Evolutionary conservation across 768 basidiomycete species (phyloP).

Genomic region (Lactarius hatsudake): DNA sequence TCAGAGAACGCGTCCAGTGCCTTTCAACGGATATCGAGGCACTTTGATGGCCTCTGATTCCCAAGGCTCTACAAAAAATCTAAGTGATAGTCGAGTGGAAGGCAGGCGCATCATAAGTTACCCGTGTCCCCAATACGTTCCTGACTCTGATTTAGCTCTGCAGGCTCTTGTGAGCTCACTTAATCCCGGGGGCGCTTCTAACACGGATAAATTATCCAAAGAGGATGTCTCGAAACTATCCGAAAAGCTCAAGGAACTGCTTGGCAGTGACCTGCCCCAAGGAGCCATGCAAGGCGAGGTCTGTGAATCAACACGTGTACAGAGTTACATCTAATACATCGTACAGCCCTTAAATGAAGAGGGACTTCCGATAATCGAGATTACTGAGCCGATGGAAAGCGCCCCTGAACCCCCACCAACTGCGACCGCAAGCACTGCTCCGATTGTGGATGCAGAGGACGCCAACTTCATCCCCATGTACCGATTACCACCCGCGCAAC

Average conservation of each 20-base stretch:
- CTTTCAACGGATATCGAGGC: not conserved
- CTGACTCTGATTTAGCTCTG: slow-evolving; percentile 34
- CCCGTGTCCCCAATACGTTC: not conserved
- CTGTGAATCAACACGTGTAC: slow-evolving; percentile 33
- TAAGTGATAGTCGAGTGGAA: slow-evolving; percentile 19
- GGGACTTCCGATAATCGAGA: slow-evolving; percentile 75
- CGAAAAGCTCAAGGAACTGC: slow-evolving; percentile 56
- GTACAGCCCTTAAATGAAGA: slow-evolving; percentile 69
- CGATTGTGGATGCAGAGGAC: slow-evolving; percentile 37
- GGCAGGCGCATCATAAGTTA: slow-evolving; percentile 1
- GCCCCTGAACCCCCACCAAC: slow-evolving; percentile 29
- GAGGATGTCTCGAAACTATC: slow-evolving; percentile 55
- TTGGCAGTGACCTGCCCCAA: slow-evolving; percentile 40
- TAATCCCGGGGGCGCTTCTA: slow-evolving; percentile 26
- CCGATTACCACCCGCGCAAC: slow-evolving; percentile 45
- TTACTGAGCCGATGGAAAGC: slow-evolving; percentile 52
- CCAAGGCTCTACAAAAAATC: slow-evolving; percentile 1
- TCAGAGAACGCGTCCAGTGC: not conserved
- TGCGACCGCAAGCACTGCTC: not conserved
- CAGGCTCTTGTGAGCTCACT: slow-evolving; percentile 42
- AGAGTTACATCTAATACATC: slow-evolving; percentile 20
- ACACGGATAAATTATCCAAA: slow-evolving; percentile 37
- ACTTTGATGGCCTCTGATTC: slow-evolving; percentile 16
- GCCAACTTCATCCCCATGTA: slow-evolving; percentile 47
- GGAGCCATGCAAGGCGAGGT: slow-evolving; percentile 55